Conservation (phyloP, 2,329 filamentous ascomycete genomes). For the Aspergillus neotritici region DNA sequence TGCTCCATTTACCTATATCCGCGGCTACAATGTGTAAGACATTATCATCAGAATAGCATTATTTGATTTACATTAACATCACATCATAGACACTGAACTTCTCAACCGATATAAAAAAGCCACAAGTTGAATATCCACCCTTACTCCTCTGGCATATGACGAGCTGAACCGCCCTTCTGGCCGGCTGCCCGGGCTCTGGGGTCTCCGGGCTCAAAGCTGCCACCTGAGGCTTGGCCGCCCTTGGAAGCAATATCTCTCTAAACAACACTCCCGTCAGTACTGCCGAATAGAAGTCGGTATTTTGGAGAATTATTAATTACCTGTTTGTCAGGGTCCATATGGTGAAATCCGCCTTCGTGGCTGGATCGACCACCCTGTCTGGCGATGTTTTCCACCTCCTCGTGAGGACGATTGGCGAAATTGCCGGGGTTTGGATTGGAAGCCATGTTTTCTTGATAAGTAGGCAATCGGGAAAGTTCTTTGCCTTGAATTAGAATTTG, state of each 20-base stretch:
- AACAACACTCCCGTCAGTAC: not conserved
- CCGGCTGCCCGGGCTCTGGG: slow-evolving; percentile 50
- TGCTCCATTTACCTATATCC: no score
- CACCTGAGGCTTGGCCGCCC: slow-evolving; percentile 49
- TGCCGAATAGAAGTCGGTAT: not conserved
- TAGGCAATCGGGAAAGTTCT: no score
- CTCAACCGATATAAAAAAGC: no score
- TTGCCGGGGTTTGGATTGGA: slow-evolving; percentile 34
- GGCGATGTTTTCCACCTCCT: slow-evolving; percentile 42
- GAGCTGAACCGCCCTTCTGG: slow-evolving; percentile 43
- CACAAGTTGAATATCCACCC: no score
- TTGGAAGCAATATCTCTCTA: slow-evolving; percentile 52
- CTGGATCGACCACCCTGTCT: slow-evolving; percentile 31
- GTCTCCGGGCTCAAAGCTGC: slow-evolving; percentile 50
- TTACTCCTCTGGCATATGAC: no score
- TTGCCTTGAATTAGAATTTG: no score
- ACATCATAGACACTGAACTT: no score
- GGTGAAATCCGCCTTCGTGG: slow-evolving; percentile 25
- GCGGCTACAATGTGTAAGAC: no score
- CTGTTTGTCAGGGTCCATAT: slow-evolving; percentile 28
- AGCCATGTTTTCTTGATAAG: slow-evolving; percentile 4
- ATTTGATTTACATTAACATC: no score
- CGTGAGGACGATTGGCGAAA: slow-evolving; percentile 40
- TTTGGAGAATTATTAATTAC: slow-evolving; percentile 10
- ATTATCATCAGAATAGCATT: no score